Evolutionary conservation across 495 filamentous ascomycete species (phyloP).

Genomic region (Durotheca rogersii): DNA sequence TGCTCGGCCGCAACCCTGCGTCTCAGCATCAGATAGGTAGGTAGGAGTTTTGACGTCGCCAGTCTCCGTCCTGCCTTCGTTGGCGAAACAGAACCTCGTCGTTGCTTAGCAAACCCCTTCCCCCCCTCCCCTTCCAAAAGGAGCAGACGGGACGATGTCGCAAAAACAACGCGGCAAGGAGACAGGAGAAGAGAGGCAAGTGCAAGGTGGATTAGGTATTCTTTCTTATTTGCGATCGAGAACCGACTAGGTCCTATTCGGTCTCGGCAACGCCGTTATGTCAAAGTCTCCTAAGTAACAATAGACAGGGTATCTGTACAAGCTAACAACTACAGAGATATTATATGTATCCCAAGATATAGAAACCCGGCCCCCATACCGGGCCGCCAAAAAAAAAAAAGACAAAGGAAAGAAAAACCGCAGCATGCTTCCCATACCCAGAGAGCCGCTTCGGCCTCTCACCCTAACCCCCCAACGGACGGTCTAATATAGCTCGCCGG

Average conservation of each 20-base stretch:
- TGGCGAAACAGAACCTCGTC: not conserved
- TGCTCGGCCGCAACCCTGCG: too few species aligned
- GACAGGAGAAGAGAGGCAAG: not conserved
- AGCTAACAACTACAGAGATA: slow-evolving; percentile 24
- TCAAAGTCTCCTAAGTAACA: slow-evolving; percentile 2
- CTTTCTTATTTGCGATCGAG: slow-evolving; percentile 20
- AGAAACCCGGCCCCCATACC: slow-evolving; percentile 1
- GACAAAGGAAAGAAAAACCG: too few species aligned
- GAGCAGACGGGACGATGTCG: too few species aligned
- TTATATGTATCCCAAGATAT: slow-evolving; percentile 18
- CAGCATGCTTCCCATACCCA: not conserved
- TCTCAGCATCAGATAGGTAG: too few species aligned
- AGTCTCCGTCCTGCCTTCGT: too few species aligned
- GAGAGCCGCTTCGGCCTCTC: too few species aligned
- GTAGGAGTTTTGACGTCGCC: too few species aligned
- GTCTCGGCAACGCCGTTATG: slow-evolving; percentile 12
- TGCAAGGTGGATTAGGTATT: too few species aligned
- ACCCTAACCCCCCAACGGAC: not conserved
- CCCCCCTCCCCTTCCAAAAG: too few species aligned
- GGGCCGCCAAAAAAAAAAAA: slow-evolving; percentile 1
- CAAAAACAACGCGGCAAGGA: not conserved
- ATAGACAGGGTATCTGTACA: slow-evolving; percentile 29
- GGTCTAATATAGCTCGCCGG: slow-evolving; percentile 14
- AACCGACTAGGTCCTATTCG: slow-evolving; percentile 7
- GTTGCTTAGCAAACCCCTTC: not conserved